Conservation (phyloP, 441 rosid genomes). For the Dalechampia spathulata region DNA sequence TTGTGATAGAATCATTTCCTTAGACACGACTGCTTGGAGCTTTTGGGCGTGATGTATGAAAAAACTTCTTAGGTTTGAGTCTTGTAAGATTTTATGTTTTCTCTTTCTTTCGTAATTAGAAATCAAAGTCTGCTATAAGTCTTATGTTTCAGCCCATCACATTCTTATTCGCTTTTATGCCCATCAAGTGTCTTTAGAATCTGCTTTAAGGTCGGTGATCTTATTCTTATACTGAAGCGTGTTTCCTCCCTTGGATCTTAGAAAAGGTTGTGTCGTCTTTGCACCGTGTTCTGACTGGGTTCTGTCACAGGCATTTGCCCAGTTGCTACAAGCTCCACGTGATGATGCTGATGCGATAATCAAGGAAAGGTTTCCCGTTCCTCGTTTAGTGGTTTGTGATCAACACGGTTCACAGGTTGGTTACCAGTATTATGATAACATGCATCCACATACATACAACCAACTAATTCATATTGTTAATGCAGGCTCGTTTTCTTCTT, state of each 20-base stretch:
- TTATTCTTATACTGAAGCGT: too few species aligned
- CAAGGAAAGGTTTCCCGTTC: conserved; percentile 80
- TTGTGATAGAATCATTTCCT: too few species aligned
- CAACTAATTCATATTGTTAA: background rate
- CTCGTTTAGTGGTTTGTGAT: conserved; percentile 83
- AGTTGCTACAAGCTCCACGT: conserved; percentile 64
- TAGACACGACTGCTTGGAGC: too few species aligned
- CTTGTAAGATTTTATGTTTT: too few species aligned
- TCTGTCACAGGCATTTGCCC: conserved; percentile 55
- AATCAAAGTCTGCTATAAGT: too few species aligned
- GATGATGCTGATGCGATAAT: conserved; percentile 51
- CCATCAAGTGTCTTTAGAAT: background rate
- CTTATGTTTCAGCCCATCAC: too few species aligned
- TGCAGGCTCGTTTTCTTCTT: conserved; percentile 87
- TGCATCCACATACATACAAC: too few species aligned
- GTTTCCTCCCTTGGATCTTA: background rate
- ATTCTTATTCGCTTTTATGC: too few species aligned
- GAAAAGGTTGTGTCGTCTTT: background rate
- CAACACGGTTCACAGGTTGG: conserved; percentile 93
- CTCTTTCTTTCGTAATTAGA: too few species aligned
- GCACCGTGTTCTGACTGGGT: background rate
- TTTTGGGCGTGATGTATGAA: too few species aligned
- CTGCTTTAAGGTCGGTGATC: background rate
- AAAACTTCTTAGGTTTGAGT: too few species aligned
- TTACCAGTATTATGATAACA: too few species aligned